Evolutionary conservation across 805 yeast species (phyloP).

Genomic region (Zygoascus flipseniorum): DNA sequence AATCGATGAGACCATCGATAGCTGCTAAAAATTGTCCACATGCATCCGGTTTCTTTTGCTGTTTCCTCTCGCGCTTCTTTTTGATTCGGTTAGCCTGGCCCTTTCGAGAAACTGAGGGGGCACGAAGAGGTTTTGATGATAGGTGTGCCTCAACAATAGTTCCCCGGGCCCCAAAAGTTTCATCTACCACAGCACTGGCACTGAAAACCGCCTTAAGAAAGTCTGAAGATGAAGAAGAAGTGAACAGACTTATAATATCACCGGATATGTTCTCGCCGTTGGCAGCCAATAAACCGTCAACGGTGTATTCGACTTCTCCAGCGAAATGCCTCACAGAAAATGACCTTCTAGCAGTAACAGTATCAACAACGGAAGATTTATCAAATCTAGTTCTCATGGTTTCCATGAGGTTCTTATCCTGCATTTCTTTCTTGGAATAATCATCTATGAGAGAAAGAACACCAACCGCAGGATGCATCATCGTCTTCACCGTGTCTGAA

Average conservation of each 20-base stretch:
- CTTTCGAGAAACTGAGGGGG: constrained; percentile 28
- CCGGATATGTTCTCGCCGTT: constrained; percentile 42
- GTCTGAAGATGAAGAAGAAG: constrained; percentile 30
- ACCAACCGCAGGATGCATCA: constrained; percentile 35
- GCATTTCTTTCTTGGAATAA: constrained; percentile 29
- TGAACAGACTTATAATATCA: constrained; percentile 33
- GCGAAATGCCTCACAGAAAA: constrained; percentile 50
- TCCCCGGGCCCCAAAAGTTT: constrained; percentile 25
- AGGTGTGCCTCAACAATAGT: constrained; percentile 32
- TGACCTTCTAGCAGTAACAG: constrained; percentile 31
- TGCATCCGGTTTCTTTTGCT: constrained; percentile 16
- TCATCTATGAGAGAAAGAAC: constrained; percentile 31
- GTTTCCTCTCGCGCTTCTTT: constrained; percentile 8
- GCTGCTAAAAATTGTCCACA: constrained; percentile 29
- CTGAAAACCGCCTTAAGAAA: constrained; percentile 29
- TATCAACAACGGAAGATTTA: constrained; percentile 22
- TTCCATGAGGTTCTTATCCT: constrained; percentile 25
- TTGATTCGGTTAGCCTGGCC: constrained; percentile 4
- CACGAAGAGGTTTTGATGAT: constrained; percentile 33
- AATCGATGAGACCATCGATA: constrained; percentile 29
- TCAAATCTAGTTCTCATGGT: constrained; percentile 27
- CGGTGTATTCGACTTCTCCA: constrained; percentile 48
- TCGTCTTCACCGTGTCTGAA: constrained; percentile 45
- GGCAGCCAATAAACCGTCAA: constrained; percentile 42
- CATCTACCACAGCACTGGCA: constrained; percentile 30